These are phyloP conservation scores for Borovskyia barvae DNA, from an alignment of 208 protist species.

Conservation along the genomic window DNA sequence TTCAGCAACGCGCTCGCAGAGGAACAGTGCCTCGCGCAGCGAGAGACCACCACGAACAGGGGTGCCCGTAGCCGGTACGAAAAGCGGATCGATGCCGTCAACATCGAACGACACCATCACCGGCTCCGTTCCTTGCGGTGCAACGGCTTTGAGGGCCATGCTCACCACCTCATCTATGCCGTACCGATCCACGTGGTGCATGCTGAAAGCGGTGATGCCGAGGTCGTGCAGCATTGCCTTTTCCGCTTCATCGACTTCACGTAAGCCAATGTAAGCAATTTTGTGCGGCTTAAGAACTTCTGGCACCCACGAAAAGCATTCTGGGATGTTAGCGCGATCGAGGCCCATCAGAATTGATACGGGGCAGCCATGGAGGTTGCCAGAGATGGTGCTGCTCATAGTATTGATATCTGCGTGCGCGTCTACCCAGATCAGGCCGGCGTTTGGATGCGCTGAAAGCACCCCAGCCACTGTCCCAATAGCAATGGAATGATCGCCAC, in stretches of 20 bases:
- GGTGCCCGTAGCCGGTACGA: slow-evolving; percentile 56
- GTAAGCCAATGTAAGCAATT: slow-evolving; percentile 65
- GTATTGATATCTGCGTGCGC: slow-evolving; percentile 84
- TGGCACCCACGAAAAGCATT: slow-evolving; percentile 36
- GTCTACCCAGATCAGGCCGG: slow-evolving; percentile 74
- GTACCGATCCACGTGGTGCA: slow-evolving; percentile 55
- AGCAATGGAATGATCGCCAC: slow-evolving; percentile 45
- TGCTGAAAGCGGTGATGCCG: slow-evolving; percentile 54
- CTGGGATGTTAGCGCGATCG: slow-evolving; percentile 38
- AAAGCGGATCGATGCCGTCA: slow-evolving; percentile 61
- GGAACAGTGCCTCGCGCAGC: slow-evolving; percentile 47
- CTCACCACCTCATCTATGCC: slow-evolving; percentile 54
- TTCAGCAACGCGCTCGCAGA: slow-evolving; percentile 42
- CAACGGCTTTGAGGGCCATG: slow-evolving; percentile 47
- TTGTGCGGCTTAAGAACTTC: slow-evolving; percentile 44
- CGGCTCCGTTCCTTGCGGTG: slow-evolving; percentile 39
- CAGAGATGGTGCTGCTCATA: slow-evolving; percentile 35
- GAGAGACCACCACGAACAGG: slow-evolving; percentile 51
- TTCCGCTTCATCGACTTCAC: slow-evolving; percentile 64
- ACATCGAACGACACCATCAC: slow-evolving; percentile 69
- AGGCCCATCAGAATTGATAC: slow-evolving; percentile 53
- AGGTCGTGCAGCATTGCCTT: slow-evolving; percentile 48
- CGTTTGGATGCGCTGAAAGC: slow-evolving; percentile 41
- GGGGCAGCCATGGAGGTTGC: slow-evolving; percentile 82
- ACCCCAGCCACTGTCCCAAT: slow-evolving; percentile 48